Conservation (phyloP, 306 rosid genomes). For the Fragaria vesca region DNA sequence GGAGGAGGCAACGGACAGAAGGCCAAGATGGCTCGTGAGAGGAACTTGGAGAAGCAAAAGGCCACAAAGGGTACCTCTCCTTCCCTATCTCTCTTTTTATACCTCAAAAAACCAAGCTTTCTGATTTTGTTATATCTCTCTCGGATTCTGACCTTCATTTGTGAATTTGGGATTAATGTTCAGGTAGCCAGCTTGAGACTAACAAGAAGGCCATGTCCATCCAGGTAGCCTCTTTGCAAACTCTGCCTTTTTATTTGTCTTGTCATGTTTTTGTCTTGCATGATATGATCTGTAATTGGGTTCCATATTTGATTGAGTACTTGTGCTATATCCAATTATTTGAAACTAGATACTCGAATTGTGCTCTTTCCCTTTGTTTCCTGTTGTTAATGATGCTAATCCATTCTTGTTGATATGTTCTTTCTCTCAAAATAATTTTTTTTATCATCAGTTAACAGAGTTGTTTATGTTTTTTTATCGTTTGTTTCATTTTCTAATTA, state of each 20-base stretch:
- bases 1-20: conserved; percentile 95
- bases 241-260: background rate
- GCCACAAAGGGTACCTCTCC: conserved; percentile 43
- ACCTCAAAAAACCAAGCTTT: background rate
- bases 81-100: background rate
- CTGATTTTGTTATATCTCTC: conserved; percentile 4
- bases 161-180: background rate
- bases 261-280: background rate
- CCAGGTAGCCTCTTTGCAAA: conserved; percentile 43
- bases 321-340: background rate
- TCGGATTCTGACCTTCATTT: background rate
- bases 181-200: conserved; percentile 75
- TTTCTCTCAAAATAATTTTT: background rate
- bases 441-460: background rate
- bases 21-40: conserved; percentile 86
- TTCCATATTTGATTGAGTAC: background rate
- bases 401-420: background rate
- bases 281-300: background rate
- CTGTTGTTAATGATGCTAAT: background rate
- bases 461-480: background rate
- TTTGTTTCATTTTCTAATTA: background rate
- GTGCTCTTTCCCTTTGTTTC: background rate
- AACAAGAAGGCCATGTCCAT: conserved; percentile 78
- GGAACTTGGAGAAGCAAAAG: conserved; percentile 66
- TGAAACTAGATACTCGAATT: background rate